phyloP scores from a whole-genome alignment of 1,139 yeast genomes.

The Pichia sp. region DNA sequence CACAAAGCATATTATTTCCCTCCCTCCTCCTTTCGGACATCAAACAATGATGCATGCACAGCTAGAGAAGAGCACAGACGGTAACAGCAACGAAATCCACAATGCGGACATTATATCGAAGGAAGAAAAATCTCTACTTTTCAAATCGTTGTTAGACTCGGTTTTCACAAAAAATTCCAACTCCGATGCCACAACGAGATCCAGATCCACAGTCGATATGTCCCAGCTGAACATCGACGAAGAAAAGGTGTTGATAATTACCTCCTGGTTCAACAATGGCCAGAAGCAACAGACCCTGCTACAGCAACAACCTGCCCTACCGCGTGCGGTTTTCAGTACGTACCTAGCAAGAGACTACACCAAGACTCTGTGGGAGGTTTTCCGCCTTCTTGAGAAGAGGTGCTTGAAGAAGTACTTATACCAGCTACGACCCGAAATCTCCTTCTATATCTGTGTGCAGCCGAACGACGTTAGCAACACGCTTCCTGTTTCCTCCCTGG shows the following conservation, averaged over 20 bases:
- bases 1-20: too few species aligned
- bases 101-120: background rate
- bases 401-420: background rate
- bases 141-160: background rate
- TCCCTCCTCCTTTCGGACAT: background rate
- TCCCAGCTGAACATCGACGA: background rate
- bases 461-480: background rate
- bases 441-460: background rate
- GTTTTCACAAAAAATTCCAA: background rate
- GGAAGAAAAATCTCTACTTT: background rate
- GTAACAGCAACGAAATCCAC: background rate
- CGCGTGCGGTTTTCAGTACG: background rate
- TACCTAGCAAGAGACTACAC: background rate
- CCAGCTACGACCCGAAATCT: background rate
- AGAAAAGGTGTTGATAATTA: background rate
- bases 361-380: constrained; percentile 4
- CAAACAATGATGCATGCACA: too few species aligned
- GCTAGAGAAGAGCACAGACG: background rate
- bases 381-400: background rate
- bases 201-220: background rate
- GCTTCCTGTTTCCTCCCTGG: background rate
- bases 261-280: background rate
- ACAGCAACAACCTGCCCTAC: background rate
- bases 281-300: background rate
- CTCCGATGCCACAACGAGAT: background rate